Percentiles rank a stretch among this genome's conserved stretches.
Conservation (phyloP, 75 land plant species). For the Cupressus sempervirens region DNA sequence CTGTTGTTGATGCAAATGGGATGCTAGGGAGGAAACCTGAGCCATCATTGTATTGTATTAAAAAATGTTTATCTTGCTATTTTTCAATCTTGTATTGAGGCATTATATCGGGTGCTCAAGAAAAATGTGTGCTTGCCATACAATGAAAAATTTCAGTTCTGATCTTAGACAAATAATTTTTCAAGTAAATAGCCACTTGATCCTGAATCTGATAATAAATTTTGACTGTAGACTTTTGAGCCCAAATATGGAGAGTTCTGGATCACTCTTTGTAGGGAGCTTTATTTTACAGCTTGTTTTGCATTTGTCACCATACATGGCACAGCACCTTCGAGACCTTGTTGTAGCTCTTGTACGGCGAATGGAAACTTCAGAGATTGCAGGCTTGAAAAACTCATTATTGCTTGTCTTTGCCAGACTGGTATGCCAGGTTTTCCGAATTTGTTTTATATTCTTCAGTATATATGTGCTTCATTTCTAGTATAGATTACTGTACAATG, state of each 20-base stretch:
- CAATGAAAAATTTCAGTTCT: background rate
- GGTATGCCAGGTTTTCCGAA: slow-evolving; percentile 32
- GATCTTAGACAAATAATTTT: background rate
- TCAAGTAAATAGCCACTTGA: background rate
- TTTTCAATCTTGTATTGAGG: background rate
- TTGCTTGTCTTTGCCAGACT: slow-evolving; percentile 85
- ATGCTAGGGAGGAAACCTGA: background rate
- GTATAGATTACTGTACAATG: background rate
- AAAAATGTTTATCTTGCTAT: background rate
- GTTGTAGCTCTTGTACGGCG: slow-evolving; percentile 80
- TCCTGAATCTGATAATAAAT: background rate
- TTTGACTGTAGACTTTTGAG: slow-evolving; percentile 68
- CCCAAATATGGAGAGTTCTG: slow-evolving; percentile 85
- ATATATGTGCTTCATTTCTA: background rate
- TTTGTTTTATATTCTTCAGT: background rate
- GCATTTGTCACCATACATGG: slow-evolving; percentile 75
- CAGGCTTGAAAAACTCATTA: slow-evolving; percentile 68
- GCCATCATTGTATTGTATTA: background rate
- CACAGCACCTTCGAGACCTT: slow-evolving; percentile 67
- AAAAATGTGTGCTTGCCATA: background rate
- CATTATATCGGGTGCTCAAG: background rate
- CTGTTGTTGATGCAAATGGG: background rate
- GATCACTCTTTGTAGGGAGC: slow-evolving; percentile 84
- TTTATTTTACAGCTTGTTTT: slow-evolving; percentile 79
- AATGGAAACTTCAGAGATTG: slow-evolving; percentile 67